A percentile compares a stretch with the other conserved stretches of the same genome.
Evolutionary conservation across 2,329 filamentous ascomycete genomes (phyloP).

Genomic region (Ceratocystis eucalypticola): DNA sequence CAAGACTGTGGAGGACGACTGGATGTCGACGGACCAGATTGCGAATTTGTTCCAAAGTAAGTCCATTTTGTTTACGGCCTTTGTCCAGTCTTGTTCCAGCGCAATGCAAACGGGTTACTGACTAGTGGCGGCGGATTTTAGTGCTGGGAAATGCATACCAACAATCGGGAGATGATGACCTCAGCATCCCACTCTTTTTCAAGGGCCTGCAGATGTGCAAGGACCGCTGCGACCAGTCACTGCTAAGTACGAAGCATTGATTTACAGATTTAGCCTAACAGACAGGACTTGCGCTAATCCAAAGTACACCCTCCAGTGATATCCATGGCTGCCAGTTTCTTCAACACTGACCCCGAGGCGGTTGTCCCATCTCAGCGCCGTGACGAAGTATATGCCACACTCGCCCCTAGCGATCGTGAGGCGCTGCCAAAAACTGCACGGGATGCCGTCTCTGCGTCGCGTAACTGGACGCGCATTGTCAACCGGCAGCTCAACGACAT

Average conservation of each 20-base stretch:
- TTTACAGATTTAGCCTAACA: not conserved
- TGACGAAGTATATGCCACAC: conserved; percentile 10
- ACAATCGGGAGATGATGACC: conserved; percentile 16
- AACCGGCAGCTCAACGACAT: conserved; percentile 11
- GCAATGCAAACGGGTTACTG: conserved; percentile 21
- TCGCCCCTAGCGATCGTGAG: conserved; percentile 11
- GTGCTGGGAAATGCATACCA: conserved; percentile 68
- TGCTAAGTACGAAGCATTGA: conserved; percentile 46
- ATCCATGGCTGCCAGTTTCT: conserved; percentile 17
- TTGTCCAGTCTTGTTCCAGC: not conserved
- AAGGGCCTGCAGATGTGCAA: conserved; percentile 62
- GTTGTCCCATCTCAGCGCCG: not conserved
- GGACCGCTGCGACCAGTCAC: conserved; percentile 59
- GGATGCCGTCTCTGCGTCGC: conserved; percentile 11
- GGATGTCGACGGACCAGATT: conserved; percentile 57
- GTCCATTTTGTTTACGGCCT: conserved; percentile 12
- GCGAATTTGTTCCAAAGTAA: conserved; percentile 60
- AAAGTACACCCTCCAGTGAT: conserved; percentile 8
- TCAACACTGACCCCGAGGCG: conserved; percentile 12
- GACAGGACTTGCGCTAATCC: not conserved
- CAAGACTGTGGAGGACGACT: conserved; percentile 55
- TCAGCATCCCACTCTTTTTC: conserved; percentile 60
- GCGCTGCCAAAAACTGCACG: conserved; percentile 13
- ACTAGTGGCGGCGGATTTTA: conserved; percentile 23
- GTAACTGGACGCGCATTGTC: conserved; percentile 16